Base-by-base conservation (phyloP, 148 eudicot genomes). In the Vaccinium vitisidaea region DNA sequence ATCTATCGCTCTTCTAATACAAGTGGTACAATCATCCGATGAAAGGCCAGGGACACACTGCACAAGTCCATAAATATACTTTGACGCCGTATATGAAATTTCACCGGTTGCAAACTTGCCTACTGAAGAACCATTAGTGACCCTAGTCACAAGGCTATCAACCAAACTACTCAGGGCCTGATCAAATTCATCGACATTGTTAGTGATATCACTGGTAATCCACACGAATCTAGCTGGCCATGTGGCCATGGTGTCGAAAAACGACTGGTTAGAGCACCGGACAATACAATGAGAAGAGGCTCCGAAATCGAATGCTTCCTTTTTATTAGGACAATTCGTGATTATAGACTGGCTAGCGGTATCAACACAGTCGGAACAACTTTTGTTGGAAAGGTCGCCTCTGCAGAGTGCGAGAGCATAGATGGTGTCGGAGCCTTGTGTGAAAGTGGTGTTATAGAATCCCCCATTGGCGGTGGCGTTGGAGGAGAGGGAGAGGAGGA, bases 11-110 rank as follows among this genome's bases (percentile, higher is more conserved):
- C 0, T 13, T n/a, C 4, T 23, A 30, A 88, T 77, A 59, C 90
- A 88, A 69, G 9, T 52, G 0, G 13, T 27, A 49, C 90, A 88
- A 12, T 85, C 90, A 4, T 6, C 61, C 3, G 39, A 32, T 4
- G 84, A 25, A 53, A 88, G 61, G 27, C 83, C 86, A 2, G 90
- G 86, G 6, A 85, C 85, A 27, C 90, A 88, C 86, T 86, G 88
- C 61, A 86, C 88, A 16, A 90, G 83, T 2, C 63, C 80, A 46
- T 86, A 88, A 1, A 89, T 23, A 7, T 55, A 81, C 21, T 82
- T 9, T 0, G 8, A 82, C 6, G 43, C 82, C 1, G 85, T 27
- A 9, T 73, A 83, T 19, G 75, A 54, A 8, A 23, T 69, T 23
- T 88, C 83, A 25, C 89, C 92, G 0, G 63, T 81, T 0, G 88